Base-by-base conservation (phyloP, 768 basidiomycete species). In the Coprinopsis marcescibilis region DNA sequence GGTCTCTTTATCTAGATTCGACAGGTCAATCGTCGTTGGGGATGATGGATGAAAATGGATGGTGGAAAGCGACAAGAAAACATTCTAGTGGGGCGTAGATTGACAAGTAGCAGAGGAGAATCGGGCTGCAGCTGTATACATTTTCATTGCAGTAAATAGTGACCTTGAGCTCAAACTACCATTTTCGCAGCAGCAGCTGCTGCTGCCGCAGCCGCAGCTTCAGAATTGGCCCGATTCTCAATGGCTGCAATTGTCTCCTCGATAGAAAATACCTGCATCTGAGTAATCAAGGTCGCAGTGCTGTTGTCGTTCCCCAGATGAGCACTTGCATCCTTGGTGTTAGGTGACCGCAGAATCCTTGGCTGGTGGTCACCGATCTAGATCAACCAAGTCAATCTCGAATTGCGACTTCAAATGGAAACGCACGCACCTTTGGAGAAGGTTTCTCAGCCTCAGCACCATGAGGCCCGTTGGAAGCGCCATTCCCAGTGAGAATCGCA, bases 401-500 rank as follows among this genome's bases (percentile, higher is more conserved):
- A 14, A 20, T 7, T 2, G 21, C 27, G 4, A 42, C 24, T 13
- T n/a, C 12, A 15, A 15, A 24, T 36, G 13, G 17, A 44, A 5
- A 6, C 11, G 27, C 17, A 15, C 57, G 40, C 52, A 72, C 72
- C 62, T 72, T 81, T 13, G 69, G 70, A 3, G 67, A 69, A 1
- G 72, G 70, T n/a, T n/a, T n/a, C n/a, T n/a, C n/a, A n/a, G n/a
- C n/a, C n/a, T n/a, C n/a, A n/a, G n/a, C 79, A 17, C 76, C 78
- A 24, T 61, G 62, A 35, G 52, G 69, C 2, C 66, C 66, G 21
- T 49, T 29, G 50, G 52, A 61, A 43, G 47, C 64, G 45, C 60
- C 59, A 20, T 54, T 61, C 38, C 67, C 67, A 49, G 70, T 63
- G 34, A 85, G 71, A 49, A 78, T 69, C 17, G 81, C 70, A 12